Percentiles rank a stretch among this genome's conserved stretches.
Conservation (phyloP, 192 early-diverging fungal genomes). For the Mortierella antarctica region DNA sequence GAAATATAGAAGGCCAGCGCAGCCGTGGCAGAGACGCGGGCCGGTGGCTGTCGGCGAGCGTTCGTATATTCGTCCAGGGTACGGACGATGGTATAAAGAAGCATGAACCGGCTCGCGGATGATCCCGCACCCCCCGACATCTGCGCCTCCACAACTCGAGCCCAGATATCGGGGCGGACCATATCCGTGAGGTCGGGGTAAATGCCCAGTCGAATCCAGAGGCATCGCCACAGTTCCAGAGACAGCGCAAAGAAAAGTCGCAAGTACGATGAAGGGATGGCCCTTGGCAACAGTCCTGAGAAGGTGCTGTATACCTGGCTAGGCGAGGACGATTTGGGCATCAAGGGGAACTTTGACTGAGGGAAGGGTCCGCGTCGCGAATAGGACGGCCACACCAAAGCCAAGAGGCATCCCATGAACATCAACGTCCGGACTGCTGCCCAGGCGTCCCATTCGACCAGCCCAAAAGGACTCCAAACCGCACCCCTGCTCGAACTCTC, state of each 20-base stretch:
- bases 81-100: conserved; percentile 44
- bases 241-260: conserved; percentile 36
- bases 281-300: conserved; percentile 42
- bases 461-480: conserved; percentile 17
- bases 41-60: conserved; percentile 48
- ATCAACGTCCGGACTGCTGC: conserved; percentile 33
- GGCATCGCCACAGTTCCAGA: conserved; percentile 47
- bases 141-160: conserved; percentile 44
- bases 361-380: conserved; percentile 39
- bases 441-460: conserved; percentile 45
- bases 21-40: conserved; percentile 49
- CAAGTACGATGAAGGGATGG: conserved; percentile 43
- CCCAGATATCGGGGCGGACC: conserved; percentile 54
- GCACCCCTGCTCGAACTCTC: background rate
- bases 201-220: conserved; percentile 49
- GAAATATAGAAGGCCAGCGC: conserved; percentile 48
- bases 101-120: conserved; percentile 44
- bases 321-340: conserved; percentile 37
- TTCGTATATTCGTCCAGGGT: conserved; percentile 53
- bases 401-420: conserved; percentile 48
- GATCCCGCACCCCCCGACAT: conserved; percentile 46
- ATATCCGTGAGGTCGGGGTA: conserved; percentile 51
- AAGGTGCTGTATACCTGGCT: conserved; percentile 34
- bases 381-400: conserved; percentile 44
- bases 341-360: conserved; percentile 43